A percentile compares a stretch with the other conserved stretches of the same genome.
Conservation (phyloP, 1,284 basidiomycete genomes). For the Amylostereum areolatum region DNA sequence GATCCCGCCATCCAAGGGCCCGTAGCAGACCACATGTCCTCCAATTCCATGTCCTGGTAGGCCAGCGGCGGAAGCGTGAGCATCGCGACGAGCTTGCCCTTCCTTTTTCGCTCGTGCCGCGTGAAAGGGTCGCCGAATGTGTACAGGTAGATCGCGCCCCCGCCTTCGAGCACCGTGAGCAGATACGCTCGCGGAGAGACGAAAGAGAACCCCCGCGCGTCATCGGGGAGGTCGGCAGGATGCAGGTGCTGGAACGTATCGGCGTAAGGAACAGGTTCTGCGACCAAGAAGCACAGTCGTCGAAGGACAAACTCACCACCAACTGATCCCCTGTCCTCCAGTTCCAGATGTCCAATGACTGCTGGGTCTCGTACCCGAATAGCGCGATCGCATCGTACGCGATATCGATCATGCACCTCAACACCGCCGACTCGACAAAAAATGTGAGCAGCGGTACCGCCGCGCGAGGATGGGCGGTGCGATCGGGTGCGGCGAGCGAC, state of each 20-base stretch:
- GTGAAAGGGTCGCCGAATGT: conserved; percentile 18
- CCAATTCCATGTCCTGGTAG: conserved; percentile 10
- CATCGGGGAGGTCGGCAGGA: conserved; percentile 16
- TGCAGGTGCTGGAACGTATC: too few relatives aligned
- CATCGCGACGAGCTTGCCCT: conserved; percentile 19
- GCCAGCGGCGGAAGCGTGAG: conserved; percentile 28
- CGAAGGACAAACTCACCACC: conserved; percentile 34
- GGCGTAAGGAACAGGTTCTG: too few relatives aligned
- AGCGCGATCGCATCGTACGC: conserved; percentile 46
- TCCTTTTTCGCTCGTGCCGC: conserved; percentile 8
- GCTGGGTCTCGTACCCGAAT: conserved; percentile 30
- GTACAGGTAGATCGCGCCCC: conserved; percentile 36
- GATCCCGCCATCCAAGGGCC: conserved; percentile 31
- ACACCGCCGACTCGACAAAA: too few relatives aligned
- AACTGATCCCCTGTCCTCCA: conserved; percentile 42
- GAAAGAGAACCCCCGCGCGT: conserved; percentile 40
- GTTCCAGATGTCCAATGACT: conserved; percentile 44
- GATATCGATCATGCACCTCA: conserved; percentile 38
- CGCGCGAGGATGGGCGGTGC: conserved; percentile 15
- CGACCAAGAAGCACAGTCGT: too few relatives aligned
- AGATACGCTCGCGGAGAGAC: conserved; percentile 39
- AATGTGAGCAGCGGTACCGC: conserved; percentile 22
- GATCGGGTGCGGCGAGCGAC: conserved; percentile 28
- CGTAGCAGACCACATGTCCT: conserved; percentile 11
- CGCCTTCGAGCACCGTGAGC: conserved; percentile 25